Conservation (phyloP, 306 rosid genomes). For the Cajanus cajan region DNA sequence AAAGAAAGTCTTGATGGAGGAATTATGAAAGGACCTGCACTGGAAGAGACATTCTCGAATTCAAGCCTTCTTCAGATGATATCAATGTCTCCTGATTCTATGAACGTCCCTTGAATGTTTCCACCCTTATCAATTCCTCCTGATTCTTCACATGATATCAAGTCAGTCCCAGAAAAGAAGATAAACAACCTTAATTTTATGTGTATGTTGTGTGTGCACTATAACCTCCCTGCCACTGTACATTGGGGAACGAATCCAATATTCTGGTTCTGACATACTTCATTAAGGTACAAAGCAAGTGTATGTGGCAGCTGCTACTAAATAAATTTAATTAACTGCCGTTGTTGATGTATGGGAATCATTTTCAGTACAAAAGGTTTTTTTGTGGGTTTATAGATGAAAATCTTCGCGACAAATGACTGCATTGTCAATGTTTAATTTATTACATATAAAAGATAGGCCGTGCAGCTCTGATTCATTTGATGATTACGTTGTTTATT, state of each 20-base stretch:
- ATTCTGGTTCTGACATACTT: conserved; percentile 21
- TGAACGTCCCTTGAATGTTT: conserved; percentile 53
- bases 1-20: conserved; percentile 59
- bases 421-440: background rate
- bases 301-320: conserved; percentile 7
- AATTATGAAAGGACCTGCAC: conserved; percentile 46
- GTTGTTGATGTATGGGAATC: background rate
- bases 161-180: background rate
- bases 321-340: background rate
- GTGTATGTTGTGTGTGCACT: conserved; percentile 3
- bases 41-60: conserved; percentile 93
- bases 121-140: background rate
- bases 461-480: background rate
- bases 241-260: conserved; percentile 30
- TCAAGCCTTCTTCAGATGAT: conserved; percentile 98
- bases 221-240: conserved; percentile 24
- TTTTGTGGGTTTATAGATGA: background rate
- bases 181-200: background rate
- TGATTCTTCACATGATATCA: too few relatives aligned
- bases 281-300: conserved; percentile 23
- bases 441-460: background rate
- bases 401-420: background rate
- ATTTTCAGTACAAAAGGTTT: background rate
- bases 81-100: conserved; percentile 96
- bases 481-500: background rate